A percentile compares a stretch with the other conserved stretches of the same genome.
phyloP scores from a whole-genome alignment of 2,329 filamentous ascomycete species.

The Ophiocordyceps camponoti-rufipedis region DNA sequence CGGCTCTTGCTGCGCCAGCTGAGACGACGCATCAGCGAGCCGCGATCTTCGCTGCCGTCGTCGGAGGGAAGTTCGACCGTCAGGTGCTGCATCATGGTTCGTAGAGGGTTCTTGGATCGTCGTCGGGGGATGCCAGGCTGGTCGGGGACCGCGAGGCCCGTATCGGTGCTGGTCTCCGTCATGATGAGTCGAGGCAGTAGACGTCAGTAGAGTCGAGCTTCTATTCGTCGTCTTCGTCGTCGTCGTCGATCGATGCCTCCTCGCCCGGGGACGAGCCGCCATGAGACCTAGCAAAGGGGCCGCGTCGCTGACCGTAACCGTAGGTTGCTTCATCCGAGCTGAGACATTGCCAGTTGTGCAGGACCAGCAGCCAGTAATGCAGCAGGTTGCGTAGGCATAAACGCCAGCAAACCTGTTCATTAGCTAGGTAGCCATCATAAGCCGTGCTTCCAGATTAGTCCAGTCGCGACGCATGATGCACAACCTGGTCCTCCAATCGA shows the following conservation, averaged over 20 bases:
- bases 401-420: background rate
- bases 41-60: constrained; percentile 10
- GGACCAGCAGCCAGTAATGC: background rate
- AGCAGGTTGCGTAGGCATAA: background rate
- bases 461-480: too few relatives aligned
- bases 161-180: constrained; percentile 4
- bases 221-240: too few relatives aligned
- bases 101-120: constrained; percentile 16
- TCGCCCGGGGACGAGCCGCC: background rate
- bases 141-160: constrained; percentile 4
- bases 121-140: constrained; percentile 11
- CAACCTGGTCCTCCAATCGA: too few relatives aligned
- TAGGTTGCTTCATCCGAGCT: background rate
- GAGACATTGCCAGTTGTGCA: background rate
- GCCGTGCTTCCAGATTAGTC: background rate
- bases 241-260: too few relatives aligned
- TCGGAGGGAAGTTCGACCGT: constrained; percentile 14
- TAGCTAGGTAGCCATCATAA: background rate
- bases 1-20: constrained; percentile 16
- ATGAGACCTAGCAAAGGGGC: constrained; percentile 1
- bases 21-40: constrained; percentile 16
- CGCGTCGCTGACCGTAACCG: background rate
- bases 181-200: background rate
- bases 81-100: constrained; percentile 19
- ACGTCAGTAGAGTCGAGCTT: too few relatives aligned